Conservation (phyloP, 257 asterid species). For the Scutellaria baicalensis region DNA sequence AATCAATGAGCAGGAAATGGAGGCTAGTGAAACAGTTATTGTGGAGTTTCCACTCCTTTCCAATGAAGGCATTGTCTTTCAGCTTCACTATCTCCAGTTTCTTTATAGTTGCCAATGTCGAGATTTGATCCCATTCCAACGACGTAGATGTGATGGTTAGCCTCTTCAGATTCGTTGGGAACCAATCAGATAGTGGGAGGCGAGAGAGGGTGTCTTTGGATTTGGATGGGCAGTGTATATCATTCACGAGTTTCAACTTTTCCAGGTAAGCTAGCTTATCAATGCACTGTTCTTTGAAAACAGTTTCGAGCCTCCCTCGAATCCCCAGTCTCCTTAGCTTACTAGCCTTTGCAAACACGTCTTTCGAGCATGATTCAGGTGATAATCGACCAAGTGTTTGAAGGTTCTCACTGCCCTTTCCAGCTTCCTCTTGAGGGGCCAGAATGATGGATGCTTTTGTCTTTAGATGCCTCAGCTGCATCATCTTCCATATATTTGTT, state of each 20-base stretch:
- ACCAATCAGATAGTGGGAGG: constrained; percentile 15
- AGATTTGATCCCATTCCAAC: constrained; percentile 29
- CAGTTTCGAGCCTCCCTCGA: constrained; percentile 7
- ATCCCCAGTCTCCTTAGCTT: constrained; percentile 26
- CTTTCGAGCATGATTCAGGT: constrained; percentile 20
- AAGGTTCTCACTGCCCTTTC: constrained; percentile 11
- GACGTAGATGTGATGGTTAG: constrained; percentile 25
- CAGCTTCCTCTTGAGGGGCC: not conserved
- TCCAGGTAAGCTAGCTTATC: not conserved
- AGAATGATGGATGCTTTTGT: constrained; percentile 29
- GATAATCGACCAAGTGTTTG: constrained; percentile 29
- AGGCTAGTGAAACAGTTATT: constrained; percentile 14
- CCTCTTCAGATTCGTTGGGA: constrained; percentile 25
- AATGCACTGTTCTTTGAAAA: not conserved
- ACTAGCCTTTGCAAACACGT: constrained; percentile 1
- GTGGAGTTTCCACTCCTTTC: constrained; percentile 16
- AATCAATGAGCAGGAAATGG: constrained; percentile 17
- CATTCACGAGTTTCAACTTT: constrained; percentile 35
- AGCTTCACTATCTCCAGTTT: constrained; percentile 32
- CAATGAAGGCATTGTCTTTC: constrained; percentile 32
- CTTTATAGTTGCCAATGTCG: constrained; percentile 9
- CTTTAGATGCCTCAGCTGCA: constrained; percentile 29
- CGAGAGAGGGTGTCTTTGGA: not conserved
- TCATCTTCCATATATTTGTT: constrained; percentile 31
- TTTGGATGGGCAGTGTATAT: not conserved